phyloP scores from a whole-genome alignment of 2,329 filamentous ascomycete genomes.

The Cercospora citrullina region DNA sequence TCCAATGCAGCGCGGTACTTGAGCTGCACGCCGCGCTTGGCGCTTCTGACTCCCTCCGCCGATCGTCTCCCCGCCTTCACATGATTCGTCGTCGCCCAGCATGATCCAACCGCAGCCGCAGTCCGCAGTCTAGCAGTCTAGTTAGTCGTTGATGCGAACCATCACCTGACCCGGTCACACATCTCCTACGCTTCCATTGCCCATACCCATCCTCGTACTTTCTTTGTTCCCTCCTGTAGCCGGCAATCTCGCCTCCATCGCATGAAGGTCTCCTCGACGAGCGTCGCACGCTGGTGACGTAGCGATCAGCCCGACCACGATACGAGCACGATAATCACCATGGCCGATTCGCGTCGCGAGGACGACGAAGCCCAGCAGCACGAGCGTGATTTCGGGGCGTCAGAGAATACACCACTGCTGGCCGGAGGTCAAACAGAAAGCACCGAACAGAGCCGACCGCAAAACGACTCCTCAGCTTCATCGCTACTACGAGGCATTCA shows the following conservation, averaged over 20 bases:
- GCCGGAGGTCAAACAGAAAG: conserved; percentile 10
- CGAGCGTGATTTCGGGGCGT: conserved; percentile 18
- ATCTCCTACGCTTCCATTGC: not conserved
- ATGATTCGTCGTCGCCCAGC: not conserved
- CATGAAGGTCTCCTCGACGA: not conserved
- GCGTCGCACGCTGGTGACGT: conserved; percentile 16
- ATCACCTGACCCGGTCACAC: conserved; percentile 9
- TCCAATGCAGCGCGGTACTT: not conserved
- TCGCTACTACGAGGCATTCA: conserved; percentile 22
- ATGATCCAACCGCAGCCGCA: not conserved
- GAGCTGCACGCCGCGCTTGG: not conserved
- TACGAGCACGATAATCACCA: not conserved
- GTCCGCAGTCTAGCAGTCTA: not conserved
- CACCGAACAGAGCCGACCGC: conserved; percentile 29
- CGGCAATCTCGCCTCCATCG: not conserved
- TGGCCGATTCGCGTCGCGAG: conserved; percentile 16
- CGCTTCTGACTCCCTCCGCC: not conserved
- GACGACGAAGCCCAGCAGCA: conserved; percentile 9
- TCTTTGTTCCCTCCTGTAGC: not conserved
- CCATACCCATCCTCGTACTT: not conserved
- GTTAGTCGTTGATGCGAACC: conserved; percentile 1
- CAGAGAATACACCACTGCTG: conserved; percentile 24
- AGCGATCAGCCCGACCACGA: conserved; percentile 2
- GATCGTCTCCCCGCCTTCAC: conserved; percentile 6
- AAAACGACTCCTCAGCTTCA: conserved; percentile 27